Evolutionary conservation across 139 green algal species (phyloP).

Genomic region (Volvox africanus): DNA sequence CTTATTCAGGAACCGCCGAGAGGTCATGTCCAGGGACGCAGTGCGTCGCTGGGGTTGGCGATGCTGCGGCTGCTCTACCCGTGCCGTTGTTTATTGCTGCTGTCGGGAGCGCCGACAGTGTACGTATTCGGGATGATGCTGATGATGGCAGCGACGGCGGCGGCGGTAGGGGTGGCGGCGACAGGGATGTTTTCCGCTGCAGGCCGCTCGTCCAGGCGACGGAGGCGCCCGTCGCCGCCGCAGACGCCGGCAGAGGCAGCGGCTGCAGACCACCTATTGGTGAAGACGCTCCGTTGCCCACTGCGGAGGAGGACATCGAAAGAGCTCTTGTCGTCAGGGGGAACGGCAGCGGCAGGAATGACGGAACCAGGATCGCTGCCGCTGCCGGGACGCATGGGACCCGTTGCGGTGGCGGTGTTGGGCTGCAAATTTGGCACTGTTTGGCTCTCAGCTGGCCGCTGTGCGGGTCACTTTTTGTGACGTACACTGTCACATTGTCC

Average conservation of each 20-base stretch:
- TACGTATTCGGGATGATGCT: too few species aligned
- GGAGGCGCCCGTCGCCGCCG: too few species aligned
- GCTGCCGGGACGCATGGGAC: neutral
- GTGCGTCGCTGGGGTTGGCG: too few species aligned
- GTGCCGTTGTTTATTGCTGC: too few species aligned
- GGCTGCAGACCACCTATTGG: neutral
- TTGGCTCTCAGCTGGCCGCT: slow-evolving; percentile 21
- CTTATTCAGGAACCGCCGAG: too few species aligned
- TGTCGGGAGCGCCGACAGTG: neutral
- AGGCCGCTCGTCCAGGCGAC: too few species aligned
- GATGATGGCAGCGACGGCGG: neutral
- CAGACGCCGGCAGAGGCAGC: too few species aligned
- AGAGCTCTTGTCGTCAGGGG: neutral
- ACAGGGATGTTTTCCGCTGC: too few species aligned
- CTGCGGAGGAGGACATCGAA: neutral
- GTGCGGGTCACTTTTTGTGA: slow-evolving; percentile 43
- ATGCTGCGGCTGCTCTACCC: too few species aligned
- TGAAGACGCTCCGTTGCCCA: neutral
- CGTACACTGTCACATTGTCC: slow-evolving; percentile 81
- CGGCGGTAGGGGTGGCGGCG: neutral
- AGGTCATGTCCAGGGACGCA: too few species aligned
- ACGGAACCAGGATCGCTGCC: neutral
- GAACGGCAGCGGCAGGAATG: neutral
- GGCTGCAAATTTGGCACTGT: neutral
- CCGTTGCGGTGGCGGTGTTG: neutral